Base-by-base conservation (phyloP, 1,139 yeast species). In the Hyphopichia fennica region DNA sequence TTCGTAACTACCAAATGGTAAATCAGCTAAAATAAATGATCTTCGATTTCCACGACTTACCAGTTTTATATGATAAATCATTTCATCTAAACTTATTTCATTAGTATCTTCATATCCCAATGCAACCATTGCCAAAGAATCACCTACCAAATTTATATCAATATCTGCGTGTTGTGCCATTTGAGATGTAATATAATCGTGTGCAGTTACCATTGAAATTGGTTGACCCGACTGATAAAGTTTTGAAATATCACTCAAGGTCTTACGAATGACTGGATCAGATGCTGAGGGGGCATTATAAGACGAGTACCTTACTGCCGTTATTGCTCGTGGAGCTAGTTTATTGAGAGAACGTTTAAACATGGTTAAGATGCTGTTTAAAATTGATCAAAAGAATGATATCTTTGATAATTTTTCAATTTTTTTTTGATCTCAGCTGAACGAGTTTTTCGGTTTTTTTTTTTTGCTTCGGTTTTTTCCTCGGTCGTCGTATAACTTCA, bases 1-100 rank as follows among this genome's bases (percentile, higher is more conserved):
- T 60, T 93, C 98, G 58, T 82, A 90, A 0, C 87, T 69, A 0
- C 98, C 98, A 65, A 86, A 91, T 2, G 98, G 96, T 57, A 93
- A 64, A 61, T 93, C 99, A 0, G 88, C 95, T n/a, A 91, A 75
- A 14, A 90, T 54, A 49, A 88, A 79, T 30, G 95, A 82, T 15
- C 75, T 58, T 10, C 72, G 61, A 34, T 81, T 79, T 0, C 95
- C 96, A 36, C 97, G 69, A 25, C 81, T 63, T 2, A 89, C 96
- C 0, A 96, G 84, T 44, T 77, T 72, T 25, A 86, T 83, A 53
- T 89, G 91, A 57, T 81, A 86, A 37, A 85, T 62, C 68, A 89
- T 87, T 53, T 86, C 93, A n/a, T 87, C 88, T 38, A 87, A 76
- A 2, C 82, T 75, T 34, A 90, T 65, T 55, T 86, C 87, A 47